Conservation (phyloP, 164 flowering plant genomes). For the Cinnamomum micranthum region DNA sequence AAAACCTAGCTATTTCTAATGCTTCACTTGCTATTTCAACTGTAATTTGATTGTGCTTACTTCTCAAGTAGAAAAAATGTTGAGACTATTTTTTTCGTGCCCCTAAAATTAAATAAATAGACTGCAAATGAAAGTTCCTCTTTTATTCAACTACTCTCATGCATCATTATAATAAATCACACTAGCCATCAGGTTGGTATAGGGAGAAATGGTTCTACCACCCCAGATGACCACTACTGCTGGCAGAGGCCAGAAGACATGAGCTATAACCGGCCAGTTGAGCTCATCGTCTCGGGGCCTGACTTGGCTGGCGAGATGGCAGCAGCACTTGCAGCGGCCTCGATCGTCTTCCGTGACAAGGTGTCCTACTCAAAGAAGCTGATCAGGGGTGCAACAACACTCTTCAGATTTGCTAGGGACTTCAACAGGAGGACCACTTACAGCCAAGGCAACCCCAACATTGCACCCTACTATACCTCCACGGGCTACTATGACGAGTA, state of each 20-base stretch:
- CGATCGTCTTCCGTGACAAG: slow-evolving; percentile 72
- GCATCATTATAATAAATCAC: no score
- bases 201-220: slow-evolving; percentile 27
- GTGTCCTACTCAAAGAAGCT: slow-evolving; percentile 51
- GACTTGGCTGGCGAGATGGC: slow-evolving; percentile 87
- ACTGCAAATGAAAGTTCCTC: no score
- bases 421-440: slow-evolving; percentile 28
- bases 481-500: slow-evolving; percentile 69
- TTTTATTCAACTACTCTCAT: no score
- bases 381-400: slow-evolving; percentile 52
- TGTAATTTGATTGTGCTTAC: no score
- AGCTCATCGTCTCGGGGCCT: slow-evolving; percentile 28
- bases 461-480: slow-evolving; percentile 57
- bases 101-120: no score
- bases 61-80: no score
- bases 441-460: slow-evolving; percentile 30
- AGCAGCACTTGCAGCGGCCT: slow-evolving; percentile 82
- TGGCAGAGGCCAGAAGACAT: slow-evolving; percentile 86
- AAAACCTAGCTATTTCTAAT: no score
- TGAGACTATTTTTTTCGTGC: no score
- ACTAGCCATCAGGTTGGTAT: slow-evolving; percentile 52
- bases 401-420: slow-evolving; percentile 54
- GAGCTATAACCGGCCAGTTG: slow-evolving; percentile 45
- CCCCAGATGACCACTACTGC: slow-evolving; percentile 63
- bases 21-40: no score